Conservation (phyloP, 305 asterid species). For the Rubia tinctorum region DNA sequence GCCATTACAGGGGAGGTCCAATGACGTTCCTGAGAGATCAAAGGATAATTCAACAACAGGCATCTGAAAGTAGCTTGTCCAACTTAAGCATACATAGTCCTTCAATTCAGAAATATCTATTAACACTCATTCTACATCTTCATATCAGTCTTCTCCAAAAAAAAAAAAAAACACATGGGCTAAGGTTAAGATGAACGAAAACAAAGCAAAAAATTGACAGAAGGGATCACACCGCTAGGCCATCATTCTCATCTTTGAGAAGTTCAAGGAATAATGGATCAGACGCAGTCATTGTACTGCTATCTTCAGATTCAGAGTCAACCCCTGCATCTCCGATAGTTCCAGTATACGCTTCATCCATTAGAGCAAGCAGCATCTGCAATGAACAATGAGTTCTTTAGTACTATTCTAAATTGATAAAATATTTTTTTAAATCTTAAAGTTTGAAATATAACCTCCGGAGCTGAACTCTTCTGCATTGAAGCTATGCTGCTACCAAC, state of each 20-base stretch:
- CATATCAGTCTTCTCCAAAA: not conserved
- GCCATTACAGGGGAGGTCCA: slow-evolving; percentile 96
- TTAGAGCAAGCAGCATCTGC: slow-evolving; percentile 90
- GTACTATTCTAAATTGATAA: slow-evolving; percentile 1
- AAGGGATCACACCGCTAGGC: slow-evolving; percentile 77
- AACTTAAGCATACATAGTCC: not conserved
- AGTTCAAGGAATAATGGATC: slow-evolving; percentile 91
- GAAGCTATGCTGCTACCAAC: slow-evolving; percentile 95
- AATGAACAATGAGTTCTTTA: slow-evolving; percentile 26
- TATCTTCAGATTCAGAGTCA: slow-evolving; percentile 93
- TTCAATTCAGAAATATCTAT: not conserved
- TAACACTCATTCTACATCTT: not conserved
- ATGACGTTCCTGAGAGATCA: slow-evolving; percentile 79
- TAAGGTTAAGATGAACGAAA: slow-evolving; percentile 5
- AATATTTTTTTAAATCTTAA: slow-evolving; percentile 4
- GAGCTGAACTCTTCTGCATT: slow-evolving; percentile 91
- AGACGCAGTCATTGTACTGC: slow-evolving; percentile 63
- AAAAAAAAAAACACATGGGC: not conserved
- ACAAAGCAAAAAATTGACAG: slow-evolving; percentile 16
- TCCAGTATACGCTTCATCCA: slow-evolving; percentile 99
- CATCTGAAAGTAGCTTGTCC: not conserved
- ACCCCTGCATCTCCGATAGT: slow-evolving; percentile 91
- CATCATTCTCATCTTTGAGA: slow-evolving; percentile 98
- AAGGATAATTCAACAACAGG: not conserved
- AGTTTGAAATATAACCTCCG: slow-evolving; percentile 59